phyloP scores from a whole-genome alignment of 169 alveolate genomes.

The Eimeria acervulina region DNA sequence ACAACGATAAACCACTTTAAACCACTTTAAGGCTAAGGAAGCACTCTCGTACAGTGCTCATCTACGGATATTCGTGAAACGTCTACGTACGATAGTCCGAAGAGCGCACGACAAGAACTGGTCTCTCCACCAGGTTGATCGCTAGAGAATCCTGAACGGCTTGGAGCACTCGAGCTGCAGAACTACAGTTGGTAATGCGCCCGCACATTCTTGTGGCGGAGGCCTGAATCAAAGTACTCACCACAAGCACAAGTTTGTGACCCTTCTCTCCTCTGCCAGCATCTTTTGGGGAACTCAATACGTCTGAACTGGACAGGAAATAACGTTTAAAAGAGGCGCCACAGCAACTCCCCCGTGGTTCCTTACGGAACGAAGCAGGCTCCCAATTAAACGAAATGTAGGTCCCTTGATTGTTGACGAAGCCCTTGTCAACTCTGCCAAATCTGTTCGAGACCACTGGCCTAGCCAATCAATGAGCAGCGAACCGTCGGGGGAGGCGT shows the following conservation, averaged over 20 bases:
- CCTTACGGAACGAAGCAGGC: slow-evolving; percentile 64
- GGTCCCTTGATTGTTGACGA: not conserved
- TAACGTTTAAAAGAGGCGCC: not conserved
- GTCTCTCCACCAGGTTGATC: slow-evolving; percentile 21
- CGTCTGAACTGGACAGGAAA: too few species aligned
- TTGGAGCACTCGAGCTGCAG: slow-evolving; percentile 30
- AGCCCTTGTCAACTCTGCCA: not conserved
- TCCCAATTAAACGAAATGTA: not conserved
- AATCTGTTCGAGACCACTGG: slow-evolving; percentile 2
- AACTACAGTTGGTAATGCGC: not conserved
- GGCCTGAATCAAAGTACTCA: slow-evolving; percentile 24
- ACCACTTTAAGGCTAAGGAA: not conserved
- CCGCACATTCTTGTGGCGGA: slow-evolving; percentile 51
- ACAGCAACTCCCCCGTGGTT: not conserved
- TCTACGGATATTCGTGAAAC: not conserved
- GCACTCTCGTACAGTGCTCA: not conserved
- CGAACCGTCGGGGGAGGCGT: slow-evolving; percentile 20
- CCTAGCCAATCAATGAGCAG: slow-evolving; percentile 59
- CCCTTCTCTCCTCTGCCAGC: not conserved
- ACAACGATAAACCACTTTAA: not conserved
- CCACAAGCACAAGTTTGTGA: not conserved
- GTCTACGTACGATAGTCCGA: slow-evolving; percentile 29
- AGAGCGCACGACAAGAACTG: slow-evolving; percentile 42
- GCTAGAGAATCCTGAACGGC: slow-evolving; percentile 38
- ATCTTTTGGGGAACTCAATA: not conserved